Conservation (phyloP, 2,329 filamentous ascomycete species). For the Arthrocladium fulminans region DNA sequence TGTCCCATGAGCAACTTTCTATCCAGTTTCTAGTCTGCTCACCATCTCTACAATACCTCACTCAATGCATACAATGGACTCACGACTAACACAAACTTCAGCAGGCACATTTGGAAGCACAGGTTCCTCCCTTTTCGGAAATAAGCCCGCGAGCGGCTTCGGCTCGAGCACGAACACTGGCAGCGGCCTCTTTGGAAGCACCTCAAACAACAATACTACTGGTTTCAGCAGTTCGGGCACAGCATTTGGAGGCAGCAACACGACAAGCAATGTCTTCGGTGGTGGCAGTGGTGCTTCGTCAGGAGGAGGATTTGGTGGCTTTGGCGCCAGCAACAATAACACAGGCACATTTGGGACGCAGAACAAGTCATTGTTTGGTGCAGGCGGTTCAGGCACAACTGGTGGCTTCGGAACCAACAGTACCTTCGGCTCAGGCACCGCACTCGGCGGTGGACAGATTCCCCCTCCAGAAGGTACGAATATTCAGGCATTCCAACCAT, state of each 20-base stretch:
- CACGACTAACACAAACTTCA: constrained; percentile 2
- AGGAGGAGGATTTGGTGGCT: constrained; percentile 25
- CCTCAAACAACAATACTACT: constrained; percentile 12
- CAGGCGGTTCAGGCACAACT: constrained; percentile 21
- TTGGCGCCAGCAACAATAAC: constrained; percentile 33
- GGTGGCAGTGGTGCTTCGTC: constrained; percentile 17
- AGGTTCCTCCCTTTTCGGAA: constrained; percentile 18
- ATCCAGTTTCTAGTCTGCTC: background rate
- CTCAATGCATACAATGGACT: background rate
- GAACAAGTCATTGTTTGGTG: constrained; percentile 20
- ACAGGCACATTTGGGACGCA: constrained; percentile 41
- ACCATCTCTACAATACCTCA: background rate
- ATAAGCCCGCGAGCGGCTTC: constrained; percentile 19
- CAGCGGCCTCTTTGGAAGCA: constrained; percentile 19
- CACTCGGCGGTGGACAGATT: constrained; percentile 31
- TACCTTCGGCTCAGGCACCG: constrained; percentile 30
- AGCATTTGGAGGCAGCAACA: constrained; percentile 16
- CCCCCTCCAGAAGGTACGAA: constrained; percentile 39
- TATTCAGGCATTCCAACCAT: constrained; percentile 36
- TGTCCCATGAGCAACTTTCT: too few relatives aligned
- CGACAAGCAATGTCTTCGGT: constrained; percentile 18
- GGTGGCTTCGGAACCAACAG: constrained; percentile 14
- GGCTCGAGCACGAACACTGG: constrained; percentile 19
- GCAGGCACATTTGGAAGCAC: constrained; percentile 16
- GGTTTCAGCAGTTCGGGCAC: constrained; percentile 29